Evolutionary conservation across 1,284 basidiomycete genomes (phyloP).

Genomic region (Cryptococcus sp.): DNA sequence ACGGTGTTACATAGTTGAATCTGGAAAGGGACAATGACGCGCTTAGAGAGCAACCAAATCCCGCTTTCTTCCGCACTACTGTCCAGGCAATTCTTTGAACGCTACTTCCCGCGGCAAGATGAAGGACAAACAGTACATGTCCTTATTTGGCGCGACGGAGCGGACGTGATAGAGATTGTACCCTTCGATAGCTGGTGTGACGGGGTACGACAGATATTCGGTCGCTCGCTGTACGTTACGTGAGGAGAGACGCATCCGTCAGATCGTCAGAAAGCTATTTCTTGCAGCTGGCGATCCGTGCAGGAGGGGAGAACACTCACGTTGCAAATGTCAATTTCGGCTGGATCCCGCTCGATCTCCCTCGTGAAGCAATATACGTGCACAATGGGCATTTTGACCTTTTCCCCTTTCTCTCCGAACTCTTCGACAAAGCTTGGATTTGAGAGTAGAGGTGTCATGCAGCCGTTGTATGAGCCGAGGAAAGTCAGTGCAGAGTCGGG

Average conservation of each 20-base stretch:
- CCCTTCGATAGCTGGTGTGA: constrained; percentile 60
- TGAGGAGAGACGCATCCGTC: neutral
- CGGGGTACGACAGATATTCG: constrained; percentile 62
- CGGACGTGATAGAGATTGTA: constrained; percentile 74
- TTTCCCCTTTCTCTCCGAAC: constrained; percentile 12
- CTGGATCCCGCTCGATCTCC: constrained; percentile 69
- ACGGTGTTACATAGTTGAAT: too few relatives aligned
- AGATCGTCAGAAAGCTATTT: neutral
- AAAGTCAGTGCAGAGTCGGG: constrained; percentile 90
- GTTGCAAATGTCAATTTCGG: constrained; percentile 73
- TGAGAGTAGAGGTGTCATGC: constrained; percentile 55
- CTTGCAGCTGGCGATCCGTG: neutral
- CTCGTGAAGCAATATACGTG: constrained; percentile 98
- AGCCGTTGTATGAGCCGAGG: constrained; percentile 80
- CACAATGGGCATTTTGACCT: constrained; percentile 74
- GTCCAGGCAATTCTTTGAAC: constrained; percentile 24
- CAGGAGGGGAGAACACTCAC: constrained; percentile 57
- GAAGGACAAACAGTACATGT: constrained; percentile 98
- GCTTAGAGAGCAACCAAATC: too few relatives aligned
- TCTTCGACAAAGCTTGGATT: constrained; percentile 25
- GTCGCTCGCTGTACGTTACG: constrained; percentile 66
- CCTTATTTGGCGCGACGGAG: constrained; percentile 92
- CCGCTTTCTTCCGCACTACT: too few relatives aligned
- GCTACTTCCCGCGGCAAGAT: constrained; percentile 65
- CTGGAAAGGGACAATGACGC: too few relatives aligned